Conservation (phyloP, 164 flowering plant genomes). For the Nymphaea thermarum region DNA sequence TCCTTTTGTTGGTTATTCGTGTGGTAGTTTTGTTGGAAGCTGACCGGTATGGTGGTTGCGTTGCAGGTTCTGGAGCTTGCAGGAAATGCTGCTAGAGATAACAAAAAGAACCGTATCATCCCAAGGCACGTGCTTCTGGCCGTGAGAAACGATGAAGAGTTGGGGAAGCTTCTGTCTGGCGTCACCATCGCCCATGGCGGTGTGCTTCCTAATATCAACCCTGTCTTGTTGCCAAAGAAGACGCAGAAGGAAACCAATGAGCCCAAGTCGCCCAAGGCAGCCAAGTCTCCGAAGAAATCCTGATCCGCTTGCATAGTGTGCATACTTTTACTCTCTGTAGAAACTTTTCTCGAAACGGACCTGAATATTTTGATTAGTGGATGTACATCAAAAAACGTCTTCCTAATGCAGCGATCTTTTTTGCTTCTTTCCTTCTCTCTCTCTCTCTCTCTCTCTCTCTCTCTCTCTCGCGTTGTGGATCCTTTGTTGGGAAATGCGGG, state of each 20-base stretch:
- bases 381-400: no score
- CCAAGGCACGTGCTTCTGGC: slow-evolving; percentile 8
- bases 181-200: slow-evolving; percentile 71
- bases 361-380: no score
- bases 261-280: slow-evolving; percentile 33
- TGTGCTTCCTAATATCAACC: slow-evolving; percentile 68
- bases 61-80: slow-evolving; percentile 8
- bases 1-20: neutral
- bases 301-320: neutral
- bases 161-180: slow-evolving; percentile 52
- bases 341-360: neutral
- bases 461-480: no score
- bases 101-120: slow-evolving; percentile 10
- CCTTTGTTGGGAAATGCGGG: no score
- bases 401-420: no score
- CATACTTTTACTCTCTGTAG: neutral
- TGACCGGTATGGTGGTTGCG: neutral
- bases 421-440: no score
- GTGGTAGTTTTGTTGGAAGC: neutral
- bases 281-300: neutral
- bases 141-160: slow-evolving; percentile 50
- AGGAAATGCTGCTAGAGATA: slow-evolving; percentile 9
- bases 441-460: no score
- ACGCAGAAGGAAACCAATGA: slow-evolving; percentile 29
- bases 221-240: slow-evolving; percentile 55